Evolutionary conservation across 1,139 yeast genomes (phyloP).

Genomic region (Ogataea hybrid): DNA sequence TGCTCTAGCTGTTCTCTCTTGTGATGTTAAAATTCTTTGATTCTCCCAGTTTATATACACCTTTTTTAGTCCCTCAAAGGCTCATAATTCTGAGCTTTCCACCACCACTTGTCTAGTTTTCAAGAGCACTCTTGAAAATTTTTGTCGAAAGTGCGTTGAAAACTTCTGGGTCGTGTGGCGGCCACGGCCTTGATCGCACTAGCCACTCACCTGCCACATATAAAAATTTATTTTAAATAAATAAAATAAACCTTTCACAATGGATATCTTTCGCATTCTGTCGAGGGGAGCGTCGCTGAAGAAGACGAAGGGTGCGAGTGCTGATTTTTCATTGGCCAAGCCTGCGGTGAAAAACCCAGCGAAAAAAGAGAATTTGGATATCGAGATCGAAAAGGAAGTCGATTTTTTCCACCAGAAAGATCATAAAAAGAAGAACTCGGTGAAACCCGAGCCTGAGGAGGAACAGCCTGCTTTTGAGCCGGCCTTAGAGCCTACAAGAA

Average conservation of each 20-base stretch:
- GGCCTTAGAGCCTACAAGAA: slow-evolving; percentile 39
- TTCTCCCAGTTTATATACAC: neutral
- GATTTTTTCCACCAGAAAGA: slow-evolving; percentile 68
- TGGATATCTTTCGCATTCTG: too few relatives aligned
- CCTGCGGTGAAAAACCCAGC: slow-evolving; percentile 25
- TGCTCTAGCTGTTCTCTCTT: too few relatives aligned
- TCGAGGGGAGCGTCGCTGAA: too few relatives aligned
- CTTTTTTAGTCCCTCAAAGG: slow-evolving; percentile 4
- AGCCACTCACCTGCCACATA: slow-evolving; percentile 11
- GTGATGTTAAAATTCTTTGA: neutral
- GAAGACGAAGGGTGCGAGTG: too few relatives aligned
- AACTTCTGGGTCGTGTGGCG: slow-evolving; percentile 14
- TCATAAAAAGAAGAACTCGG: slow-evolving; percentile 27
- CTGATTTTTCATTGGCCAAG: slow-evolving; percentile 46
- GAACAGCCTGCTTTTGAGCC: slow-evolving; percentile 28
- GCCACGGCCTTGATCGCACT: neutral
- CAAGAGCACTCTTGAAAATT: slow-evolving; percentile 10
- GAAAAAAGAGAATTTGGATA: slow-evolving; percentile 39
- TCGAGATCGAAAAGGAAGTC: slow-evolving; percentile 56
- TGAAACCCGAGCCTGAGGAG: slow-evolving; percentile 19
- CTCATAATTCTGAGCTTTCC: slow-evolving; percentile 4
- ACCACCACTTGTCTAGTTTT: slow-evolving; percentile 5
- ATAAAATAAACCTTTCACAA: too few relatives aligned
- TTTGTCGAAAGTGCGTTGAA: slow-evolving; percentile 16
- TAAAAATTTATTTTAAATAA: too few relatives aligned